Percentiles rank a stretch among this genome's conserved stretches.
Conservation (phyloP, 2,329 filamentous ascomycete genomes). For the Elsinoe necatrix region DNA sequence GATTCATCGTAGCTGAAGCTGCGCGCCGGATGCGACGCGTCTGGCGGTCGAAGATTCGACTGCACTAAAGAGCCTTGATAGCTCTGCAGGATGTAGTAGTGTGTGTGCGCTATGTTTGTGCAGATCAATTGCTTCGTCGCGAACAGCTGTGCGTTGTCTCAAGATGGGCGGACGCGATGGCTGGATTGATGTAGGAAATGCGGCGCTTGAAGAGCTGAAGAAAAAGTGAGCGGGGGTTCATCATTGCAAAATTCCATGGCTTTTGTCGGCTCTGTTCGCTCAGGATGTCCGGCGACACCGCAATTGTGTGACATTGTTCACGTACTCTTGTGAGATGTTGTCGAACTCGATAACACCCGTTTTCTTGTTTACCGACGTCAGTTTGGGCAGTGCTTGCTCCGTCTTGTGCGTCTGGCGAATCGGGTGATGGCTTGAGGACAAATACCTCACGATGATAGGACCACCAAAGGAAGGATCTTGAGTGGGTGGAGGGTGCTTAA, state of each 20-base stretch:
- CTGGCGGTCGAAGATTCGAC: background rate
- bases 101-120: background rate
- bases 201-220: conserved; percentile 13
- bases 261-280: background rate
- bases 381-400: conserved; percentile 12
- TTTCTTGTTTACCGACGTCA: conserved; percentile 14
- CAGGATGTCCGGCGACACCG: background rate
- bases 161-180: background rate
- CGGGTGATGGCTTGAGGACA: conserved; percentile 7
- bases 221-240: conserved; percentile 13
- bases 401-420: conserved; percentile 8
- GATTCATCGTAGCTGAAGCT: conserved; percentile 20
- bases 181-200: background rate
- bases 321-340: conserved; percentile 10
- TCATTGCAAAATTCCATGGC: background rate
- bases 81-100: background rate
- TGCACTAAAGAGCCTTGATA: background rate
- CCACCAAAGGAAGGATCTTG: conserved; percentile 2
- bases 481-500: conserved; percentile 1
- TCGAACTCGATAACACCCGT: background rate
- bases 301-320: conserved; percentile 7
- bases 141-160: background rate
- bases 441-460: background rate
- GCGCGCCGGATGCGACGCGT: conserved; percentile 6
- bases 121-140: background rate